phyloP scores from a whole-genome alignment of 2,329 filamentous ascomycete species.

The Furcasterigmium furcatum region DNA sequence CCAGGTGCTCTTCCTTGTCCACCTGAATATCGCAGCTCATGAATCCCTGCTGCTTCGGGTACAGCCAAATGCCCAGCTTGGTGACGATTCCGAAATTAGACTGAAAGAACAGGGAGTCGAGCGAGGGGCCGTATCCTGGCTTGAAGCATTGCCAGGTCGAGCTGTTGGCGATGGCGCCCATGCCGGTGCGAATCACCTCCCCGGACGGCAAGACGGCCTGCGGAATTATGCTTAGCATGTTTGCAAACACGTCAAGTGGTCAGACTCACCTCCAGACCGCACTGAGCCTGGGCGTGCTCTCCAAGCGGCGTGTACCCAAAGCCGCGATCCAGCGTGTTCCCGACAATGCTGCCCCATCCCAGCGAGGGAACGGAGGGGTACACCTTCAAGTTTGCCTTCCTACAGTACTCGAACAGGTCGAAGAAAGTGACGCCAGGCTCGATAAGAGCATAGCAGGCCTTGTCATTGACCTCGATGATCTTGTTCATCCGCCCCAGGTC shows the following conservation, averaged over 20 bases:
- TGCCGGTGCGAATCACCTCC: conserved; percentile 38
- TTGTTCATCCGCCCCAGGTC: conserved; percentile 38
- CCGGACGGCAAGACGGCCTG: conserved; percentile 40
- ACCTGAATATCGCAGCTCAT: conserved; percentile 43
- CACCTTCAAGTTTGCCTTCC: conserved; percentile 25
- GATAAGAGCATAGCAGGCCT: conserved; percentile 39
- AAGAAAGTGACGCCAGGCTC: conserved; percentile 42
- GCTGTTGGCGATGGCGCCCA: conserved; percentile 36
- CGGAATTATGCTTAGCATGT: conserved; percentile 39
- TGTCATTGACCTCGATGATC: conserved; percentile 36
- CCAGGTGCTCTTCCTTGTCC: conserved; percentile 40
- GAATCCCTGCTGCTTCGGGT: conserved; percentile 37
- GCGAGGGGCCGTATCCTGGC: conserved; percentile 34
- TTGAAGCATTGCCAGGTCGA: conserved; percentile 33
- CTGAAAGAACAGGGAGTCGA: conserved; percentile 48
- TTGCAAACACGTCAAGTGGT: conserved; percentile 32
- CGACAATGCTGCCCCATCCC: conserved; percentile 41
- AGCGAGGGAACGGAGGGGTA: conserved; percentile 43
- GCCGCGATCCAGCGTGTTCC: conserved; percentile 14
- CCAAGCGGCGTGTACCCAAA: background rate
- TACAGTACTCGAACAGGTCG: conserved; percentile 30
- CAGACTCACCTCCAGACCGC: conserved; percentile 39
- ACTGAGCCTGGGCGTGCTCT: conserved; percentile 33
- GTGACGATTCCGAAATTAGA: conserved; percentile 52
- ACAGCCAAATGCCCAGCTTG: conserved; percentile 47